Percentiles rank a stretch among this genome's conserved stretches.
Evolutionary conservation across 164 flowering plant genomes (phyloP).

Genomic region (Taxillus chinensis): DNA sequence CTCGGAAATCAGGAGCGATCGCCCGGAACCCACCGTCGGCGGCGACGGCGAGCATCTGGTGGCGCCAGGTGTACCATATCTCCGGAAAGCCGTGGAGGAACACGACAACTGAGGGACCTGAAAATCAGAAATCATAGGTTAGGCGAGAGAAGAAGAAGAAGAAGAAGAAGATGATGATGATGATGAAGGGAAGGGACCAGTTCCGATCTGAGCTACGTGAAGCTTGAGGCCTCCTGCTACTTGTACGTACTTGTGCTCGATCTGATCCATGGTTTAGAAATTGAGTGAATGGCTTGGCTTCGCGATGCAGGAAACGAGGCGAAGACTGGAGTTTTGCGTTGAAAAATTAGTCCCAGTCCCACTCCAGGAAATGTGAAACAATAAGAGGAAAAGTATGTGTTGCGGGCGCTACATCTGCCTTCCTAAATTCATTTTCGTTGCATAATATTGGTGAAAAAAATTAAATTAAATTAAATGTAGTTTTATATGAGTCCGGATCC

Average conservation of each 20-base stretch:
- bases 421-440: too few relatives aligned
- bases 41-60: neutral
- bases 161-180: neutral
- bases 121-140: neutral
- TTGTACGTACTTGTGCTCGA: constrained; percentile 27
- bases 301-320: too few relatives aligned
- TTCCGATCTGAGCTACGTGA: constrained; percentile 36
- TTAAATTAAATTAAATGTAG: too few relatives aligned
- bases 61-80: constrained; percentile 15
- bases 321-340: too few relatives aligned
- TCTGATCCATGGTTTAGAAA: constrained; percentile 22
- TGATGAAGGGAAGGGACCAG: neutral
- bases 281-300: too few relatives aligned
- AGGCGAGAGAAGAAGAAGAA: neutral
- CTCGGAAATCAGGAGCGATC: neutral
- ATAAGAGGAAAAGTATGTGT: too few relatives aligned
- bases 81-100: constrained; percentile 46
- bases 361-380: too few relatives aligned
- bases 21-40: neutral
- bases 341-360: too few relatives aligned
- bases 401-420: too few relatives aligned
- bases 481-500: too few relatives aligned
- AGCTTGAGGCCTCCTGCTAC: constrained; percentile 35
- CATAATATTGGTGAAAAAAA: too few relatives aligned
- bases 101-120: constrained; percentile 27